Evolutionary conservation across 164 flowering plant genomes (phyloP).

Genomic region (Magnolia kwangsiensis): DNA sequence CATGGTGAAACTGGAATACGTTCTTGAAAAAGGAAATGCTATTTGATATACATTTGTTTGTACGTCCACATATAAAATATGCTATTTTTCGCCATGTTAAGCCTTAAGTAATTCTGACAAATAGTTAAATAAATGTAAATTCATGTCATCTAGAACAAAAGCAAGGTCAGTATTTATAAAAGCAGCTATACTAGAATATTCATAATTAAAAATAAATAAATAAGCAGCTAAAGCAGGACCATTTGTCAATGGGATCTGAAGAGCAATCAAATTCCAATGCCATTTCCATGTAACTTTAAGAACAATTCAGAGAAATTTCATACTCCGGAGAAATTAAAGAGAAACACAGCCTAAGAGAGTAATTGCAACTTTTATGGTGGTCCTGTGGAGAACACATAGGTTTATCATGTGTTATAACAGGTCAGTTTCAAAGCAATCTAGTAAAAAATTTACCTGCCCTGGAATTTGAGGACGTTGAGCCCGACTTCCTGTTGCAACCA

Average conservation of each 20-base stretch:
- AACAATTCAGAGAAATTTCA: not conserved
- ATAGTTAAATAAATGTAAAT: too few relatives aligned
- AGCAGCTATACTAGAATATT: too few relatives aligned
- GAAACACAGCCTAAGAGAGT: not conserved
- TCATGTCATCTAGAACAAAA: too few relatives aligned
- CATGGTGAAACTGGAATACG: not conserved
- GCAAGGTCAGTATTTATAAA: too few relatives aligned
- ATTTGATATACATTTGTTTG: not conserved
- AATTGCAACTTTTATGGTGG: not conserved
- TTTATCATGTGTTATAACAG: not conserved
- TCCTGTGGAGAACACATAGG: not conserved
- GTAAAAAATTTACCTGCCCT: slow-evolving; percentile 53
- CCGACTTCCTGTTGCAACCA: slow-evolving; percentile 94
- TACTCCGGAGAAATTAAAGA: not conserved
- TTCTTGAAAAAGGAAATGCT: not conserved
- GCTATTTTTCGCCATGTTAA: too few relatives aligned
- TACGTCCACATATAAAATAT: too few relatives aligned
- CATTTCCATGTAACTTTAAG: not conserved
- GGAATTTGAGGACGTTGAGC: slow-evolving; percentile 75
- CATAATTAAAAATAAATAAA: not conserved
- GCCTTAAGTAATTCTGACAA: too few relatives aligned
- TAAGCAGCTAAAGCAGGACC: not conserved
- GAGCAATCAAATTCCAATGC: not conserved
- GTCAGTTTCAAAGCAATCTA: not conserved
- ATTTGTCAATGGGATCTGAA: not conserved